Evolutionary conservation across 1,284 basidiomycete genomes (phyloP).

Genomic region (Schizophyllum commune): DNA sequence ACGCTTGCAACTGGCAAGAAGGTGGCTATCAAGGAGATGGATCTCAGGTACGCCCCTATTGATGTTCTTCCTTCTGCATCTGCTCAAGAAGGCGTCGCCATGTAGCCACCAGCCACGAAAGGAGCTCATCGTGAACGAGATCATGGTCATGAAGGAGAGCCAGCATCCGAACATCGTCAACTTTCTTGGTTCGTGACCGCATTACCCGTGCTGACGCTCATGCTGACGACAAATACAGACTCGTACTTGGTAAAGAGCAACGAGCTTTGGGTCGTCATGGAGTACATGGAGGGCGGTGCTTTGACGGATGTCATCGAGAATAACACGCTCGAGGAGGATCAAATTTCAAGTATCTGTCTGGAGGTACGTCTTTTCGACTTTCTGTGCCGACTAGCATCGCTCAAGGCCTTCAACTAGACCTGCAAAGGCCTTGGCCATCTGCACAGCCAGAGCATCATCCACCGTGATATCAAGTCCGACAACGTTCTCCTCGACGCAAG

Average conservation of each 20-base stretch:
- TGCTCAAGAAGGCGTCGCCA: too few species aligned
- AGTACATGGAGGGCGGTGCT: constrained; percentile 99
- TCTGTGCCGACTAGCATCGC: background rate
- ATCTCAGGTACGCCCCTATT: constrained; percentile 58
- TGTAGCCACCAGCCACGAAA: constrained; percentile 81
- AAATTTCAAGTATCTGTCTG: constrained; percentile 89
- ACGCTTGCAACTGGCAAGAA: constrained; percentile 82
- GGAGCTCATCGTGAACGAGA: constrained; percentile 98
- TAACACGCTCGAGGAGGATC: constrained; percentile 92
- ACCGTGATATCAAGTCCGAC: constrained; percentile 98
- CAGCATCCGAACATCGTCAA: constrained; percentile 99
- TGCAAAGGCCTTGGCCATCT: constrained; percentile 93
- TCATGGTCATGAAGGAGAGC: constrained; percentile 97
- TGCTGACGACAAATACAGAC: constrained; percentile 21
- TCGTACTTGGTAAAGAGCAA: constrained; percentile 85
- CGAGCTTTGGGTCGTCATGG: constrained; percentile 99
- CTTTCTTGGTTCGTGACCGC: constrained; percentile 50
- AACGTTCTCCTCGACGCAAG: constrained; percentile 91
- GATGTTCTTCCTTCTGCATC: too few species aligned
- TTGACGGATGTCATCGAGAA: constrained; percentile 98
- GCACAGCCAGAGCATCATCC: constrained; percentile 93
- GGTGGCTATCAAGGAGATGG: constrained; percentile 99
- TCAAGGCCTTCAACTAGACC: constrained; percentile 46
- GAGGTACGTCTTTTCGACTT: constrained; percentile 54
- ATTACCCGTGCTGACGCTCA: too few species aligned